Evolutionary conservation across 1,284 basidiomycete species (phyloP).

Genomic region (Ustilago loliicola): DNA sequence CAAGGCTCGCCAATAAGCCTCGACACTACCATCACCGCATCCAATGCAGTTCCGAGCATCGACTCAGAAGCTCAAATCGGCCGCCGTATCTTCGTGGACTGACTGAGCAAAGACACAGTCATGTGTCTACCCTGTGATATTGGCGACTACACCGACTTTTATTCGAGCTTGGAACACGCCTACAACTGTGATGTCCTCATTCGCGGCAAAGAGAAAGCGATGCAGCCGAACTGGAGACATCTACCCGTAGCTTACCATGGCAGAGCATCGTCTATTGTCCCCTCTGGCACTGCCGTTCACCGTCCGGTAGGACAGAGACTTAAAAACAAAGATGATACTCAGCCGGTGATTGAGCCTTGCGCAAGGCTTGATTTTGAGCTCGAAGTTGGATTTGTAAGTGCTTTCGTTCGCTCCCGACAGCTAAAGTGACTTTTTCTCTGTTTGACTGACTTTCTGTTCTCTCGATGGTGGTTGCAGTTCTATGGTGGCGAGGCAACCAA

Average conservation of each 20-base stretch:
- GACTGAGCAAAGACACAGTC: constrained; percentile 3
- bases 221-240: constrained; percentile 41
- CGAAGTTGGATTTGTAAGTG: constrained; percentile 54
- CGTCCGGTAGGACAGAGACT: constrained; percentile 51
- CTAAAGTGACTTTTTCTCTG: neutral
- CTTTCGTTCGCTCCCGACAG: neutral
- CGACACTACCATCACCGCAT: neutral
- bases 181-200: constrained; percentile 40
- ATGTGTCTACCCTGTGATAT: constrained; percentile 48
- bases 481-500: constrained; percentile 44
- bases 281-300: constrained; percentile 35
- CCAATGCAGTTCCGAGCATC: neutral
- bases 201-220: constrained; percentile 19
- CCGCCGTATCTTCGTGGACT: constrained; percentile 6
- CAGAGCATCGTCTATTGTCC: constrained; percentile 40
- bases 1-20: neutral
- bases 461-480: constrained; percentile 16
- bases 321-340: constrained; percentile 19
- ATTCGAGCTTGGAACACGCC: constrained; percentile 53
- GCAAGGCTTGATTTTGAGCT: constrained; percentile 58
- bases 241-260: constrained; percentile 61
- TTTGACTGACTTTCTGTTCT: neutral
- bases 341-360: constrained; percentile 36
- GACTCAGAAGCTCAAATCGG: neutral
- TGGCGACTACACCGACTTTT: constrained; percentile 60